Percentiles rank a stretch among this genome's conserved stretches.
Evolutionary conservation across 1,284 basidiomycete species (phyloP).

Genomic region (Microbotryomycetes sp.): DNA sequence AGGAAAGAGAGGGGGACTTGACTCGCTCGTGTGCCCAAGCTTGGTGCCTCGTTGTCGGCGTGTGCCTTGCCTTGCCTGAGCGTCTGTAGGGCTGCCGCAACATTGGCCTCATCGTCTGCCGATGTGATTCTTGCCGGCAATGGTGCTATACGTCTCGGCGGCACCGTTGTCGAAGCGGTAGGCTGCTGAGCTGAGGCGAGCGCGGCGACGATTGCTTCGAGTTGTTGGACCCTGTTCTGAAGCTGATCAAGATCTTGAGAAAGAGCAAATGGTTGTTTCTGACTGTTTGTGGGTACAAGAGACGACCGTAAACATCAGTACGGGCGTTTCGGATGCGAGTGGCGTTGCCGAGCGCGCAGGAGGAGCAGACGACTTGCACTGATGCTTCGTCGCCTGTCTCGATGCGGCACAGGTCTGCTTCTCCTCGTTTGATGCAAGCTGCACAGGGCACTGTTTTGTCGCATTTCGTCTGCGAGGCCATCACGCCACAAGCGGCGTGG

Average conservation of each 20-base stretch:
- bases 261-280: neutral
- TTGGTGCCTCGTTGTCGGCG: no score
- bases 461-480: neutral
- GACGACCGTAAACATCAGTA: no score
- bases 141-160: no score
- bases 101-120: neutral
- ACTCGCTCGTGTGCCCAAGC: no score
- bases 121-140: neutral
- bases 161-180: neutral
- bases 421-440: neutral
- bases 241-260: neutral
- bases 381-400: neutral
- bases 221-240: neutral
- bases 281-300: neutral
- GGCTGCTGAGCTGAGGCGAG: neutral
- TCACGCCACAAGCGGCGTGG: neutral
- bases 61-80: neutral
- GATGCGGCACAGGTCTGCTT: neutral
- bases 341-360: neutral
- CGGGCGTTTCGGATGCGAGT: no score
- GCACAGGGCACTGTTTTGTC: neutral
- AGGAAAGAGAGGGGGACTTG: no score
- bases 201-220: neutral
- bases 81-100: neutral
- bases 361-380: neutral